Evolutionary conservation across 345 rosid species (phyloP).

Genomic region (Cardamine chenopodiifolia): DNA sequence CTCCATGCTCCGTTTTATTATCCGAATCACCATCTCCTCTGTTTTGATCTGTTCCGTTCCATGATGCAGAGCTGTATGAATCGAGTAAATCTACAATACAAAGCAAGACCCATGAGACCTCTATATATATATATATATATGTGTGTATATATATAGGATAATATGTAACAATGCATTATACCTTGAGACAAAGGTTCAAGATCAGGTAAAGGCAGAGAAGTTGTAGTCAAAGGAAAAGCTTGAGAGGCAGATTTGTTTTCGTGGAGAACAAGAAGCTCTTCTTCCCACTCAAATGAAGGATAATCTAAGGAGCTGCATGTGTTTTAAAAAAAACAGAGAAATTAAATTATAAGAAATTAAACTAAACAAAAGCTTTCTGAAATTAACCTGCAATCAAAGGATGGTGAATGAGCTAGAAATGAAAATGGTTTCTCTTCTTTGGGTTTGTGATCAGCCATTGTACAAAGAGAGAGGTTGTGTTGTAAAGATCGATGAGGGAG

Average conservation of each 20-base stretch:
- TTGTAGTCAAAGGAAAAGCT: conserved; percentile 40
- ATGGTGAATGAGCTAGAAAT: conserved; percentile 16
- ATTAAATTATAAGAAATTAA: background rate
- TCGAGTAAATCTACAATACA: conserved; percentile 32
- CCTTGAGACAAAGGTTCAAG: conserved; percentile 47
- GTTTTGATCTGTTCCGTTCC: conserved; percentile 43
- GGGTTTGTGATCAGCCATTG: conserved; percentile 34
- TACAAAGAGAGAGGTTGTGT: conserved; percentile 2
- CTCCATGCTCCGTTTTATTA: background rate
- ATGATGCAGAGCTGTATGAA: conserved; percentile 36
- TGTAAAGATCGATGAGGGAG: conserved; percentile 19
- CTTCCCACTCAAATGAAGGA: conserved; percentile 44
- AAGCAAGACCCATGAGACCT: conserved; percentile 21
- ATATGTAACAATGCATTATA: background rate
- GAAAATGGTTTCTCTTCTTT: conserved; percentile 30
- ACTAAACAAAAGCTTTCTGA: background rate
- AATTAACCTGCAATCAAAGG: conserved; percentile 29
- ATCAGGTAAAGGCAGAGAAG: conserved; percentile 40
- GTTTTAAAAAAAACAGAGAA: background rate
- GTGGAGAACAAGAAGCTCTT: conserved; percentile 33
- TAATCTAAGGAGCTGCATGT: conserved; percentile 22
- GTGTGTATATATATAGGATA: too few relatives aligned
- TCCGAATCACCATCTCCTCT: conserved; percentile 34
- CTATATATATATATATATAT: background rate
- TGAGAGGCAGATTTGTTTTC: conserved; percentile 33